Evolutionary conservation across 106 monocot species (phyloP).

Genomic region (Platanthera guangdongensis): DNA sequence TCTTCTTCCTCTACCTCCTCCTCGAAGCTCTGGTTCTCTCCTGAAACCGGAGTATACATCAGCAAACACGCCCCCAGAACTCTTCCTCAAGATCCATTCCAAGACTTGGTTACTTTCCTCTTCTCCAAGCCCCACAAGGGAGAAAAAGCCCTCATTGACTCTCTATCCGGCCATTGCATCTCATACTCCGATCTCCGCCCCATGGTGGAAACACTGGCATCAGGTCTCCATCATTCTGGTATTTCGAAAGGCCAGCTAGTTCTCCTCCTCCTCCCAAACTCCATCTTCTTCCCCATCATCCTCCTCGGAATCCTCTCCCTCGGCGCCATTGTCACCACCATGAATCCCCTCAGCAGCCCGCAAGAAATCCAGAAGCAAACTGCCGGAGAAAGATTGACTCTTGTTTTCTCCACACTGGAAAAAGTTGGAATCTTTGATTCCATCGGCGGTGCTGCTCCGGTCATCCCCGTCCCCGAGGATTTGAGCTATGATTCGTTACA

Average conservation of each 20-base stretch:
- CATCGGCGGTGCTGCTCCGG: constrained; percentile 2
- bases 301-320: constrained; percentile 33
- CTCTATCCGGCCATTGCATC: constrained; percentile 27
- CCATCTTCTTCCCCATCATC: constrained; percentile 35
- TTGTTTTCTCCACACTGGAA: constrained; percentile 9
- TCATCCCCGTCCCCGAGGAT: constrained; percentile 27
- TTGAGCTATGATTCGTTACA: not conserved
- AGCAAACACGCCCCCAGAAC: constrained; percentile 37
- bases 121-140: constrained; percentile 37
- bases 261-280: constrained; percentile 40
- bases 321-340: constrained; percentile 34
- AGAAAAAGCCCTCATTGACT: constrained; percentile 43
- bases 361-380: constrained; percentile 36
- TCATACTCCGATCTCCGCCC: constrained; percentile 22
- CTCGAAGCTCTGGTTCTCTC: constrained; percentile 24
- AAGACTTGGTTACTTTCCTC: constrained; percentile 42
- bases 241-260: constrained; percentile 23
- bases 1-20: not conserved
- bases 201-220: constrained; percentile 33
- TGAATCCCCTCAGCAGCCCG: constrained; percentile 33
- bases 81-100: constrained; percentile 34
- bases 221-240: constrained; percentile 25
- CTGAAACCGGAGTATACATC: constrained; percentile 48
- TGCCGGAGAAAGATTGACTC: not conserved
- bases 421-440: constrained; percentile 5